Evolutionary conservation across 116 monocot species (phyloP).

Genomic region (Phalaenopsis hybrid): DNA sequence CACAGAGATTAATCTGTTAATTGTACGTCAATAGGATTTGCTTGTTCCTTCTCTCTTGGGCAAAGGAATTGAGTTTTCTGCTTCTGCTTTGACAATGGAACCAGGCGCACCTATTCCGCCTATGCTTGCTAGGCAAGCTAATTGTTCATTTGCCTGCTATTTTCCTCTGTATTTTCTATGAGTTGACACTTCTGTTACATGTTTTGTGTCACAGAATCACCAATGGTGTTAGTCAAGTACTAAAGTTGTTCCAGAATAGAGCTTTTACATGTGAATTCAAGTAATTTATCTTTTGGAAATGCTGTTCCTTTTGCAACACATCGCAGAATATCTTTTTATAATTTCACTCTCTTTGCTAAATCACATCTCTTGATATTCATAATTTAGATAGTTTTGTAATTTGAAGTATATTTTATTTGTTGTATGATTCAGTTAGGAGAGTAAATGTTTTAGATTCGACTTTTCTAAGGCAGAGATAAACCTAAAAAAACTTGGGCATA

Average conservation of each 20-base stretch:
- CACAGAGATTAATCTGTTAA: background rate
- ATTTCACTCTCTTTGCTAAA: background rate
- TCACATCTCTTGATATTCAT: background rate
- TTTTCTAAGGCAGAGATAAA: no score
- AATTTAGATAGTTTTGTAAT: background rate
- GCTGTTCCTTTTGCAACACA: background rate
- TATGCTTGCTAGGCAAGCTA: conserved; percentile 82
- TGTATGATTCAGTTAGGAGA: no score
- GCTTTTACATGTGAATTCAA: conserved; percentile 97
- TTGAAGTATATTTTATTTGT: background rate
- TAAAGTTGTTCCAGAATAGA: conserved; percentile 63
- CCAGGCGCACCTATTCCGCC: conserved; percentile 86
- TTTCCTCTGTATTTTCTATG: conserved; percentile 5
- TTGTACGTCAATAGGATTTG: conserved; percentile 55
- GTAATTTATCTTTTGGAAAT: conserved; percentile 30
- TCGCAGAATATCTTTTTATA: background rate
- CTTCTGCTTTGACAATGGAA: conserved; percentile 47
- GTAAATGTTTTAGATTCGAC: no score
- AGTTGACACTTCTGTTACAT: conserved; percentile 4
- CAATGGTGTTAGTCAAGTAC: conserved; percentile 59
- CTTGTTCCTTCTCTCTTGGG: conserved; percentile 79
- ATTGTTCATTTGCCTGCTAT: background rate
- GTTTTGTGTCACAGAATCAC: conserved; percentile 64
- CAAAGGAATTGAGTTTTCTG: conserved; percentile 60
- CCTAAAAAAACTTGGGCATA: no score